Evolutionary conservation across 768 basidiomycete genomes (phyloP), one percentile per base, ranked within the genome.

Genomic region (Favolaschia claudopus): DNA sequence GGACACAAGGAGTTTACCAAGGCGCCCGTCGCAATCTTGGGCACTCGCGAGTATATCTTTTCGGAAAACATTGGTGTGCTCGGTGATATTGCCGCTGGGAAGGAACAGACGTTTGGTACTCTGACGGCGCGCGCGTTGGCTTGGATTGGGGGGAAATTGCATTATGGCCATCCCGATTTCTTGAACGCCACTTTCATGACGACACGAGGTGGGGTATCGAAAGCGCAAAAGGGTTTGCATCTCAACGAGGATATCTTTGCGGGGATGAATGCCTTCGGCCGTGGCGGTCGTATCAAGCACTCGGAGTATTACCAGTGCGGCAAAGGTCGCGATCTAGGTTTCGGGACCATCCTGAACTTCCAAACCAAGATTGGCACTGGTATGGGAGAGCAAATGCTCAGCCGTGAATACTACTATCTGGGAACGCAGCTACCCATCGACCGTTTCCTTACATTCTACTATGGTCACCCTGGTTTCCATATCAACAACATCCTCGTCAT

Each of bases 321-420:
- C 63, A 98, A 99, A 80, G 97, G 97, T 54, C 91, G 97, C 78
- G 97, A 99, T 81, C 89, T 99, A 61, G 97, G 97, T 53, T 99
- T 99, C 72, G 97, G 97, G 48, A 99, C 97, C 40, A 99, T 99
- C 71, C 81, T 99, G 69, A 99, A 99, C 75, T 99, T 99, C 88
- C 95, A 98, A 81, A 99, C 97, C 46, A 99, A 99, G 85, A 97
- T 99, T 69, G 96, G 96, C 27, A 97, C 93, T 28, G 97, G 97
- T 77, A 99, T 99, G 97, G 97, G 97, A 68, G 97, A 99, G 76
- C 97, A 99, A 72, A 96, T 99, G 95, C 89, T 99, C 67, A 98
- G 95, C 77, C 88, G 97, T 66, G 97, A 99, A 77, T 99, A 99
- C 74, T 99, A 99, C 76, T 99, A 99, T 74, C 83, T 99, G 43